Base-by-base conservation (phyloP, 257 asterid genomes). In the Datura wrightii region DNA sequence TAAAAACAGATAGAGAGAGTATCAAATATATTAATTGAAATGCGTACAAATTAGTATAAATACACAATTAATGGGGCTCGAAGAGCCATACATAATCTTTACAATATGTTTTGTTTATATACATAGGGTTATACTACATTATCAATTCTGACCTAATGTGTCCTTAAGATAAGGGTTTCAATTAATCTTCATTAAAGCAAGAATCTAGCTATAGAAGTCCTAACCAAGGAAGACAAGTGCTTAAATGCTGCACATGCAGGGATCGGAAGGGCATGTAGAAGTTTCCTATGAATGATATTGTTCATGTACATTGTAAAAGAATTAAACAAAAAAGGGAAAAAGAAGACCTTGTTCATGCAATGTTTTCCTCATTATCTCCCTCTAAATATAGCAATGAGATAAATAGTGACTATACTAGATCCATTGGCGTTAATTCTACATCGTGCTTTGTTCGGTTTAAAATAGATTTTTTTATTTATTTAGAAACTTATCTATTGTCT, bases 231-330 rank as follows among this genome's bases (percentile, higher is more conserved):
- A 50, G 84, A 60, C 76, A 81, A 81, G 44, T 60, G 1, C 19
- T 39, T 81, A 19, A 81, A 81, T 81, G 84, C 84, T 60, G 54
- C 84, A 81, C 84, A 60, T 81, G 84, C 44, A 59, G 41, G 1
- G 74, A 34, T 18, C 10, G 60, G 60, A 50, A 11, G 7, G 62
- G 44, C 62, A 24, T 50, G 15, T 76, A 50, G 62, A 74, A 76
- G 62, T 76, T 76, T 76, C 80, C 82, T 50, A 31, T 76, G 46
- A 14, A 0, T 50, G 62, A 7, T 31, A 7, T 13, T 48, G 62
- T 50, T 76, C 24, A 24, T 76, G 60, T 3, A 50, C 16, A 50
- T 53, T 6, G 14, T 76, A 50, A 9, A 48, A 50, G 2, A 24
- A 31, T 11, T 50, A 76, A 50, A 31, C 19, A 24, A 50, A 76